These are phyloP conservation scores for Olyra latifolia DNA, from an alignment of 176 grass and related monocot genomes.

Conservation along the genomic window DNA sequence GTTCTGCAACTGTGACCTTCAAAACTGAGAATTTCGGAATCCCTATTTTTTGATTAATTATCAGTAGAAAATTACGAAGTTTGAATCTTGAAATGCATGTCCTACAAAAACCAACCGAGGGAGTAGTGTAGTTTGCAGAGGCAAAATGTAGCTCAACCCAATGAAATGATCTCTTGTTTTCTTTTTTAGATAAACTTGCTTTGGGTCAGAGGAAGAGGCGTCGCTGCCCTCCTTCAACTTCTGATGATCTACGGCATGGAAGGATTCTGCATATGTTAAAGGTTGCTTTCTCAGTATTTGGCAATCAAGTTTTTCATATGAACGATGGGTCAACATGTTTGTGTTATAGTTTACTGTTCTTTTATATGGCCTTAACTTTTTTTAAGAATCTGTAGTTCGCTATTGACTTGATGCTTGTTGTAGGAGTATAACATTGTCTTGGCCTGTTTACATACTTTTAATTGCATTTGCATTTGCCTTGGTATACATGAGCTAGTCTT, in stretches of 20 bases:
- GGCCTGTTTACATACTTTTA: conserved; percentile 26
- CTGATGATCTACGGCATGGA: conserved; percentile 58
- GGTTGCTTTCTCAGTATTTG: conserved; percentile 44
- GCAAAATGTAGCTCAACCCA: conserved; percentile 25
- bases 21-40: too few species aligned
- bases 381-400: neutral
- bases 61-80: neutral
- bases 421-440: conserved; percentile 14
- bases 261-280: conserved; percentile 82
- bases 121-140: conserved; percentile 22
- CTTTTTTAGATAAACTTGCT: conserved; percentile 40
- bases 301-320: conserved; percentile 21
- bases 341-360: conserved; percentile 2
- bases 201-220: conserved; percentile 42
- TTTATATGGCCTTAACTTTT: neutral
- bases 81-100: neutral
- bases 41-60: neutral
- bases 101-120: neutral
- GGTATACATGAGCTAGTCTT: neutral
- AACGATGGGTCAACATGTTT: conserved; percentile 21
- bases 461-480: neutral
- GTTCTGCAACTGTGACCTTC: too few species aligned
- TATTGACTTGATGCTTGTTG: conserved; percentile 22
- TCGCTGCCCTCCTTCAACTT: conserved; percentile 45
- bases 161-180: conserved; percentile 20